Evolutionary conservation across 345 rosid genomes (phyloP).

Genomic region (Ricinus communis): DNA sequence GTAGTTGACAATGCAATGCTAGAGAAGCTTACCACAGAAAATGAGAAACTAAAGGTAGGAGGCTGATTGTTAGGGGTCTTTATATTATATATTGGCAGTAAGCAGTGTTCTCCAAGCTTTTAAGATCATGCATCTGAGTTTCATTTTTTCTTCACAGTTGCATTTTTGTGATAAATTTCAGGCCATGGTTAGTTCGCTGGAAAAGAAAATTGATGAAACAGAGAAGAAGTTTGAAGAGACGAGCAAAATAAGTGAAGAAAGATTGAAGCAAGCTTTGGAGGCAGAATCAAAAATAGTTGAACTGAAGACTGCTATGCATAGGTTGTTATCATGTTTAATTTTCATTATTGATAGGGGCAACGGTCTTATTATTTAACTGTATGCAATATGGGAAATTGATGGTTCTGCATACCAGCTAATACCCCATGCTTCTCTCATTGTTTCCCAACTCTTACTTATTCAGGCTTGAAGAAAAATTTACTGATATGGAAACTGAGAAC

Average conservation of each 20-base stretch:
- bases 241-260: slow-evolving; percentile 74
- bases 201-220: slow-evolving; percentile 82
- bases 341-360: not conserved
- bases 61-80: slow-evolving; percentile 19
- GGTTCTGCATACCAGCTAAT: not conserved
- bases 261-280: slow-evolving; percentile 87
- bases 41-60: slow-evolving; percentile 85
- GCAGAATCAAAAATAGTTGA: slow-evolving; percentile 86
- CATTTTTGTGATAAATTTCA: slow-evolving; percentile 37
- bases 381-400: not conserved
- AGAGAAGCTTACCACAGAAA: slow-evolving; percentile 80
- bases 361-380: slow-evolving; percentile 3
- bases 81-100: not conserved
- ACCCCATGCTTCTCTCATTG: not conserved
- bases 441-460: slow-evolving; percentile 18
- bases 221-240: slow-evolving; percentile 85
- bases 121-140: not conserved
- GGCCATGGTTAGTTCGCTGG: slow-evolving; percentile 79
- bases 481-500: slow-evolving; percentile 82
- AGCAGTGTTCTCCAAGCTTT: slow-evolving; percentile 12
- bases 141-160: slow-evolving; percentile 5
- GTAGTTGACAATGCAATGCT: slow-evolving; percentile 69
- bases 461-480: slow-evolving; percentile 89
- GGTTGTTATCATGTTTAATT: slow-evolving; percentile 34
- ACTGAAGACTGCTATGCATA: slow-evolving; percentile 87